Conservation (phyloP, 108 stramenopile genomes). For the Asterionellopsis glacialis region DNA sequence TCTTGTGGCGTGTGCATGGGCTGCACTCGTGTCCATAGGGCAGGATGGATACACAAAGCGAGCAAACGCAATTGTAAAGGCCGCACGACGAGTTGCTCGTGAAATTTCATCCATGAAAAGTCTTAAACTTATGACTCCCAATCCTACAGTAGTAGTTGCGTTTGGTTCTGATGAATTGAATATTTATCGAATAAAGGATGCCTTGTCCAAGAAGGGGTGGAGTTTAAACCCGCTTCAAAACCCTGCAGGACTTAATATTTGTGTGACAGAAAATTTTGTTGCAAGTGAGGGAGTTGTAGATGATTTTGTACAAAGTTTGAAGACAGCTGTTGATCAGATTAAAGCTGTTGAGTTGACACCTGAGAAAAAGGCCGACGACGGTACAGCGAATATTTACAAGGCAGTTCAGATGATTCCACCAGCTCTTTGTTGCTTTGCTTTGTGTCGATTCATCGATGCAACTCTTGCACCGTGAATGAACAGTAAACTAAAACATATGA, state of each 20-base stretch:
- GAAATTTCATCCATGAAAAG: slow-evolving; percentile 50
- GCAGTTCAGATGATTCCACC: too few relatives aligned
- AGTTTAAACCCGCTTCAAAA: slow-evolving; percentile 72
- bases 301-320: too few relatives aligned
- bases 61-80: slow-evolving; percentile 53
- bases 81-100: slow-evolving; percentile 38
- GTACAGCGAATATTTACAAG: too few relatives aligned
- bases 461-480: too few relatives aligned
- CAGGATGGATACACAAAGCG: slow-evolving; percentile 58
- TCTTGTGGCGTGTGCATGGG: slow-evolving; percentile 79
- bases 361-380: too few relatives aligned
- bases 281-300: too few relatives aligned
- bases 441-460: too few relatives aligned
- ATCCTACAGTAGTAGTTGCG: slow-evolving; percentile 70
- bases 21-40: slow-evolving; percentile 69
- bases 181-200: slow-evolving; percentile 56
- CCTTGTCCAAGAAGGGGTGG: slow-evolving; percentile 69
- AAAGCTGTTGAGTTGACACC: too few relatives aligned
- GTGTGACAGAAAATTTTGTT: slow-evolving; percentile 46
- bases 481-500: too few relatives aligned
- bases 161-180: slow-evolving; percentile 51
- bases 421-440: too few relatives aligned
- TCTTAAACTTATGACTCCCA: slow-evolving; percentile 26
- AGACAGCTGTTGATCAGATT: too few relatives aligned
- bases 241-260: slow-evolving; percentile 77